phyloP scores from a whole-genome alignment of 116 monocot species.

The Trichopus zeylanicus region DNA sequence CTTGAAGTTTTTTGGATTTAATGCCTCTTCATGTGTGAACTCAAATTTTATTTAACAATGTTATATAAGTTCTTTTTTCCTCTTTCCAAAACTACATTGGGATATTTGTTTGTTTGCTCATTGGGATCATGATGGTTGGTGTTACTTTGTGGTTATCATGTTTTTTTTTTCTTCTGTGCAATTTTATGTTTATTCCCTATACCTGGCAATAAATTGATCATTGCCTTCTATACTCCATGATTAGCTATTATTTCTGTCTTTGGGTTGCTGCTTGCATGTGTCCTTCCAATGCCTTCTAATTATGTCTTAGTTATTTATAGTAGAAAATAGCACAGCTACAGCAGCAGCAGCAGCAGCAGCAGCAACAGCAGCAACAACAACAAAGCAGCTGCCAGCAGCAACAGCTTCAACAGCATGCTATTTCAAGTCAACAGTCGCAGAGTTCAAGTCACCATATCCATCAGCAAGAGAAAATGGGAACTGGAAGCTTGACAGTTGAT shows the following conservation, averaged over 20 bases:
- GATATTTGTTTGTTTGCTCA: not conserved
- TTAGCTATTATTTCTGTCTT: not conserved
- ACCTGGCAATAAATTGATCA: too few species aligned
- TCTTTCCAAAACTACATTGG: too few species aligned
- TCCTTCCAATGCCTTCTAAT: not conserved
- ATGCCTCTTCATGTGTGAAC: not conserved
- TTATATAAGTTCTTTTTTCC: too few species aligned
- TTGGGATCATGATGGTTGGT: not conserved
- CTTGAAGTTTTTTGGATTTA: not conserved
- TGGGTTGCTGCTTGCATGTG: not conserved
- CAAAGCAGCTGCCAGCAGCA: conserved; percentile 55
- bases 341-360: conserved; percentile 5
- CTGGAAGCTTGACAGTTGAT: conserved; percentile 48
- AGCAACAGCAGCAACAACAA: conserved; percentile 21
- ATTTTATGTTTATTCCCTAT: not conserved
- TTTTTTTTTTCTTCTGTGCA: not conserved
- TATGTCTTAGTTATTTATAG: conserved; percentile 24
- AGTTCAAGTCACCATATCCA: conserved; percentile 53
- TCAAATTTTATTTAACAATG: not conserved
- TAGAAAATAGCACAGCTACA: conserved; percentile 66
- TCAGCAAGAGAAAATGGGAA: conserved; percentile 71
- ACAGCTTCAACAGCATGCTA: conserved; percentile 52
- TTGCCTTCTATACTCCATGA: too few species aligned
- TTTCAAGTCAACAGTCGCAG: conserved; percentile 67
- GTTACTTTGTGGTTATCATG: not conserved